phyloP scores from a whole-genome alignment of 2,329 filamentous ascomycete species.

The Cladophialophora carrionii region DNA sequence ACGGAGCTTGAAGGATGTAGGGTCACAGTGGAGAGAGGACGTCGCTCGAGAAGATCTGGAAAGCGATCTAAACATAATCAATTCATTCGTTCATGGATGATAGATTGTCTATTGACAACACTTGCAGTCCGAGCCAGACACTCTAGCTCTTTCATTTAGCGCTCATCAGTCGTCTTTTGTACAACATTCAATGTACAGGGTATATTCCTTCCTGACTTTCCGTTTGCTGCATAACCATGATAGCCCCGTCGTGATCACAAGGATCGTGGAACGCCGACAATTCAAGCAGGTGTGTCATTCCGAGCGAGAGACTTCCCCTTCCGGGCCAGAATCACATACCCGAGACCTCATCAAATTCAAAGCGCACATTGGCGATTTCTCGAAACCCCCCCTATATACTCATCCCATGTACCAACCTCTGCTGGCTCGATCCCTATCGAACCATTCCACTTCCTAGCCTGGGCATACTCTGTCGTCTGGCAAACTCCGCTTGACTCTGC shows the following conservation, averaged over 20 bases:
- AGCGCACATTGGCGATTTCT: neutral
- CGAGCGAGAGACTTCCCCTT: neutral
- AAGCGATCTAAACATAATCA: too few relatives aligned
- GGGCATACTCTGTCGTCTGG: slow-evolving; percentile 27
- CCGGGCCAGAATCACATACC: neutral
- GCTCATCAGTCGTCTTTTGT: neutral
- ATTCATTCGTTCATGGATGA: too few relatives aligned
- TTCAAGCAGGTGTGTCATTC: neutral
- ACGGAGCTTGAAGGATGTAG: too few relatives aligned
- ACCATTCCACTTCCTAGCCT: slow-evolving; percentile 20
- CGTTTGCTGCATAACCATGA: neutral
- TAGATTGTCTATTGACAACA: too few relatives aligned
- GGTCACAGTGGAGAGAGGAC: too few relatives aligned
- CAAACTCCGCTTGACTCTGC: slow-evolving; percentile 30
- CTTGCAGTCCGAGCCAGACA: too few relatives aligned
- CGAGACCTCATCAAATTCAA: neutral
- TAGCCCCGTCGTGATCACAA: neutral
- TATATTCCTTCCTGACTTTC: neutral
- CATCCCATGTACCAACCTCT: neutral
- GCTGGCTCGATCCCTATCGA: slow-evolving; percentile 12
- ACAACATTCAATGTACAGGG: neutral
- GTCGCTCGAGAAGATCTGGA: too few relatives aligned
- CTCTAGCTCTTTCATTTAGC: neutral
- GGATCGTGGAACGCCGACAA: neutral
- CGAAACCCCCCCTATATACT: neutral